phyloP scores from a whole-genome alignment of 2,329 filamentous ascomycete species.

The Clonostachys byssicola region DNA sequence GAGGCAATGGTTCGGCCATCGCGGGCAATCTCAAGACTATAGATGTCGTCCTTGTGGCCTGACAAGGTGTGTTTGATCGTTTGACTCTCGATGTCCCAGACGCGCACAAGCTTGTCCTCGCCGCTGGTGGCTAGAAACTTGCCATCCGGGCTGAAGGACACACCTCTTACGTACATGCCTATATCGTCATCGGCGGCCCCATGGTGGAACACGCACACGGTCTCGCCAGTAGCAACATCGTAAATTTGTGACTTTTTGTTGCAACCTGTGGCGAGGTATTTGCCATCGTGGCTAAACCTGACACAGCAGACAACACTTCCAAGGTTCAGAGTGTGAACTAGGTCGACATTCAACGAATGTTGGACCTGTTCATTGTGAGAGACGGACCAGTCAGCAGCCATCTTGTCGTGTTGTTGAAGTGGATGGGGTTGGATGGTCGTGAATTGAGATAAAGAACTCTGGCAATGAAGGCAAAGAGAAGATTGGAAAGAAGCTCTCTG shows the following conservation, averaged over 20 bases:
- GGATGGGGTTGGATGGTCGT: no score
- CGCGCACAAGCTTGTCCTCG: conserved; percentile 94
- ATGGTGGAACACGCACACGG: conserved; percentile 87
- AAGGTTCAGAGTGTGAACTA: conserved; percentile 88
- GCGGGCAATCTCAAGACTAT: conserved; percentile 89
- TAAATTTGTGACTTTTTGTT: conserved; percentile 99
- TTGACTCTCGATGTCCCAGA: conserved; percentile 87
- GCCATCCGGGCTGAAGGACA: conserved; percentile 97
- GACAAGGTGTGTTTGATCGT: conserved; percentile 88
- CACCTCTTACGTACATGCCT: conserved; percentile 93
- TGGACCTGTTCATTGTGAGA: conserved; percentile 93
- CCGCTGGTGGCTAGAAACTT: conserved; percentile 92
- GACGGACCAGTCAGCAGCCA: conserved; percentile 89
- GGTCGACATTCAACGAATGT: conserved; percentile 85
- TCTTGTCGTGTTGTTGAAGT: conserved; percentile 82
- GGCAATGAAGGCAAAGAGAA: no score
- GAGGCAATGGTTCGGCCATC: conserved; percentile 94
- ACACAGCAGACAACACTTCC: conserved; percentile 98
- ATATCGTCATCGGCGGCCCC: conserved; percentile 75
- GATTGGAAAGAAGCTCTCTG: no score
- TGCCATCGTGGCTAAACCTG: conserved; percentile 91
- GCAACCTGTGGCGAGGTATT: conserved; percentile 94
- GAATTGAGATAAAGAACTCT: no score
- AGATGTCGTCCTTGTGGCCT: conserved; percentile 97
- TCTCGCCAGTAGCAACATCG: conserved; percentile 82